Conservation (phyloP, 2,329 filamentous ascomycete genomes). For the Aspergillus ochraceoroseus region DNA sequence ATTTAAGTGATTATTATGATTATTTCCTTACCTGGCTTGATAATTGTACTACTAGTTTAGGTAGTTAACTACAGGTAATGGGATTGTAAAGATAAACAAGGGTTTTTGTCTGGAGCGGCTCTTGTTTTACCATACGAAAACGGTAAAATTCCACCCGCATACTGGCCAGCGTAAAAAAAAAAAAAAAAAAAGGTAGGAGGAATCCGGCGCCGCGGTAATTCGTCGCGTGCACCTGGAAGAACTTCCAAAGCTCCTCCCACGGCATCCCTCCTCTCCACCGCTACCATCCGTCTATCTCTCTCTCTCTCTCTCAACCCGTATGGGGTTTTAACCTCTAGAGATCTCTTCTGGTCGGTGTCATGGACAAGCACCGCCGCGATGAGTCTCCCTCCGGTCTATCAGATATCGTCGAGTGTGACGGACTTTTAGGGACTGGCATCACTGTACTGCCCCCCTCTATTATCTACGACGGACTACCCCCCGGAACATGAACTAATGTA, state of each 20-base stretch:
- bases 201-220: slow-evolving; percentile 26
- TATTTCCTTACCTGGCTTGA: too few species aligned
- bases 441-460: slow-evolving; percentile 35
- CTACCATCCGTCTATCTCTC: not conserved
- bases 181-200: slow-evolving; percentile 4
- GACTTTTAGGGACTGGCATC: slow-evolving; percentile 46
- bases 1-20: too few species aligned
- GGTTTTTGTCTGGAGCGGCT: too few species aligned
- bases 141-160: slow-evolving; percentile 26
- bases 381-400: slow-evolving; percentile 44
- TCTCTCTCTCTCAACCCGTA: slow-evolving; percentile 22
- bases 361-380: slow-evolving; percentile 46
- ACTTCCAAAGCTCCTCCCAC: slow-evolving; percentile 13
- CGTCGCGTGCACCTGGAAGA: slow-evolving; percentile 27
- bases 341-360: slow-evolving; percentile 28
- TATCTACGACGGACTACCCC: not conserved
- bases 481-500: not conserved
- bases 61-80: too few species aligned
- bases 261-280: slow-evolving; percentile 1
- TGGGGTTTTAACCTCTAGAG: slow-evolving; percentile 27
- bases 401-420: slow-evolving; percentile 42
- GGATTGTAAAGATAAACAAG: too few species aligned
- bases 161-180: too few species aligned
- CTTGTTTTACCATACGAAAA: slow-evolving; percentile 1
- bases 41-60: too few species aligned